These are phyloP conservation scores for Tricholoma flavovirens DNA, from an alignment of 768 basidiomycete species.

Conservation along the genomic window DNA sequence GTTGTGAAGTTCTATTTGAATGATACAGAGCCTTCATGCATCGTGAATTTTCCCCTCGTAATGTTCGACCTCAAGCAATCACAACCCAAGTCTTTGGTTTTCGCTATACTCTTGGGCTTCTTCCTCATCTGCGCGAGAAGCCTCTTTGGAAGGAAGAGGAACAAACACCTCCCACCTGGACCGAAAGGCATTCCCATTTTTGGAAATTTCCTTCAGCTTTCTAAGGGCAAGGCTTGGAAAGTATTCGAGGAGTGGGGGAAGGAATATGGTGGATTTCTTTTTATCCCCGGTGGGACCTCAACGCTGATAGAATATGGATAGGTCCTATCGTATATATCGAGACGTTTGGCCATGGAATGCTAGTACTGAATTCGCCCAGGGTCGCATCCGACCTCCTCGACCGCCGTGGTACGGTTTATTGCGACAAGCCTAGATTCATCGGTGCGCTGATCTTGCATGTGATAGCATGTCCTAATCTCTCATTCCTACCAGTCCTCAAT, in stretches of 20 bases:
- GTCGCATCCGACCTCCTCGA: conserved; percentile 30
- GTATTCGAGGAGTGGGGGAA: conserved; percentile 11
- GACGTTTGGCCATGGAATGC: conserved; percentile 31
- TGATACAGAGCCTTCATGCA: too few relatives aligned
- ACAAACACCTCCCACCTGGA: conserved; percentile 11
- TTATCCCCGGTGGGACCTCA: background rate
- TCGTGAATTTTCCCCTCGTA: background rate
- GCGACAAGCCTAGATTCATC: conserved; percentile 16
- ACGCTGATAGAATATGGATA: background rate
- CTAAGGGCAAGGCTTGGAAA: conserved; percentile 9
- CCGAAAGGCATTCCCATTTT: conserved; percentile 12
- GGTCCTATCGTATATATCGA: conserved; percentile 26
- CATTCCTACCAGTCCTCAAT: background rate
- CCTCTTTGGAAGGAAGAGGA: background rate
- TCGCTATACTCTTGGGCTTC: background rate
- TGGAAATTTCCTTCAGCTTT: conserved; percentile 16
- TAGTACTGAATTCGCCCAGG: conserved; percentile 28
- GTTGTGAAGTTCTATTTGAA: too few relatives aligned
- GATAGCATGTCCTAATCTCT: background rate
- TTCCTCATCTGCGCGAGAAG: background rate
- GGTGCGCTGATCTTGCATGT: background rate
- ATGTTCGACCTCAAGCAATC: background rate
- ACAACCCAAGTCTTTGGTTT: background rate
- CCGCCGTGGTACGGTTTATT: conserved; percentile 21
- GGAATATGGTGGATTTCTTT: conserved; percentile 8